Percentiles rank a stretch among this genome's conserved stretches.
Evolutionary conservation across 164 flowering plant genomes (phyloP).

Genomic region (Kalanchoe fedtschenkoi): DNA sequence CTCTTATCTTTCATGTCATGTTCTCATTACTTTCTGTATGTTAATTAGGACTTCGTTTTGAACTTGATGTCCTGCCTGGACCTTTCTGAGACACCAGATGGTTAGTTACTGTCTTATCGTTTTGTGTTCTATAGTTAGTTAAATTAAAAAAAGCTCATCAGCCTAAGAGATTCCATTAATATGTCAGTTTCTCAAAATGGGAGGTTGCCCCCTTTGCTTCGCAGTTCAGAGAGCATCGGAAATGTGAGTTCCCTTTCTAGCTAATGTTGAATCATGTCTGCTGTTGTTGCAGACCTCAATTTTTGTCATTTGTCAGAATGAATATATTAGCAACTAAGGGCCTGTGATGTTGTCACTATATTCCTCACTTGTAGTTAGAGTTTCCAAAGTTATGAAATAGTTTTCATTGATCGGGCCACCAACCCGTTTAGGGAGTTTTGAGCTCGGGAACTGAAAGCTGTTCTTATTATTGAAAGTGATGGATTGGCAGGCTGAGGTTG

Average conservation of each 20-base stretch:
- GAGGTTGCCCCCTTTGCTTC: conserved; percentile 51
- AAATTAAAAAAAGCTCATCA: neutral
- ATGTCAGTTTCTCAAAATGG: conserved; percentile 64
- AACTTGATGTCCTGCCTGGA: conserved; percentile 26
- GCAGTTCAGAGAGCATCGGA: conserved; percentile 56
- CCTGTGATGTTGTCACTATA: no score
- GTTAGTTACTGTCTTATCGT: conserved; percentile 31
- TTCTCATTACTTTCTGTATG: neutral
- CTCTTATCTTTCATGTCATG: neutral
- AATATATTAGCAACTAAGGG: no score
- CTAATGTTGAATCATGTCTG: no score
- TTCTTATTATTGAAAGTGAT: neutral
- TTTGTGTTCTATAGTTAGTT: neutral
- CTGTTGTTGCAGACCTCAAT: no score
- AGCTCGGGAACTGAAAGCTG: neutral
- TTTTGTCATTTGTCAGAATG: neutral
- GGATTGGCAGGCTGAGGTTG: conserved; percentile 49
- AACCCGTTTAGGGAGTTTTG: neutral
- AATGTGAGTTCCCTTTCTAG: conserved; percentile 30
- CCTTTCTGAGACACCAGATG: conserved; percentile 51
- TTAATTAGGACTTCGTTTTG: neutral
- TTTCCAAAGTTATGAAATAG: neutral
- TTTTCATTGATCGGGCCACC: no score
- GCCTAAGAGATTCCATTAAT: conserved; percentile 6
- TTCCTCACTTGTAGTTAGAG: no score